These are phyloP conservation scores for Ajuga reptans DNA, from an alignment of 305 asterid genomes.

Conservation along the genomic window DNA sequence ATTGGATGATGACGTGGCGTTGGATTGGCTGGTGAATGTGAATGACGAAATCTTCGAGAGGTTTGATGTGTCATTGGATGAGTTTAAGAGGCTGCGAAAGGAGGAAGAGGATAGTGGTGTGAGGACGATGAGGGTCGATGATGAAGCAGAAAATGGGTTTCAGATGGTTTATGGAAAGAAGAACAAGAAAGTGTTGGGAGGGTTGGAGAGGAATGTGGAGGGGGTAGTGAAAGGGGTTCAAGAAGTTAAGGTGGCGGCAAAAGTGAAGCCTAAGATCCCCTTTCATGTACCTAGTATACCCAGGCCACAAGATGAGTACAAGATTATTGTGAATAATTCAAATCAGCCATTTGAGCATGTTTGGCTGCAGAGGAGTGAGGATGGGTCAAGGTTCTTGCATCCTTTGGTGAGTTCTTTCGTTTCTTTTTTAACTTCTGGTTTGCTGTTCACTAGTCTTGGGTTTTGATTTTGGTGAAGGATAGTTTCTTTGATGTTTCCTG, in stretches of 20 bases:
- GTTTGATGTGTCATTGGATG: conserved; percentile 68
- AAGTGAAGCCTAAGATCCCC: conserved; percentile 66
- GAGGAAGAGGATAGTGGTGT: conserved; percentile 58
- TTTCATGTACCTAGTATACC: conserved; percentile 68
- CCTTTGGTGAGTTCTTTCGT: conserved; percentile 59
- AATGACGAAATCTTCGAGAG: conserved; percentile 70
- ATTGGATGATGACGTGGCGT: conserved; percentile 55
- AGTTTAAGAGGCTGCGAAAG: conserved; percentile 44
- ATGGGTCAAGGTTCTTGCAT: conserved; percentile 61
- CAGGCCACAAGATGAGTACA: conserved; percentile 77
- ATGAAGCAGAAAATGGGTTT: conserved; percentile 48
- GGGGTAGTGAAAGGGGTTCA: conserved; percentile 26
- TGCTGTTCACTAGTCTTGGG: not conserved
- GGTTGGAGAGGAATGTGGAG: conserved; percentile 26
- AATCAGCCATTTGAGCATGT: conserved; percentile 88
- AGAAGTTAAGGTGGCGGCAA: conserved; percentile 63
- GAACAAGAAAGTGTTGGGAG: conserved; percentile 34
- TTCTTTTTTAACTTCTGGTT: not conserved
- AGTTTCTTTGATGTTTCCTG: not conserved
- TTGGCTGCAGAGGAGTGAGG: conserved; percentile 79
- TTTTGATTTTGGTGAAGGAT: not conserved
- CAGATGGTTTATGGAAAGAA: conserved; percentile 67
- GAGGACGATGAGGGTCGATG: conserved; percentile 34
- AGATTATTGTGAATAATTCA: conserved; percentile 69
- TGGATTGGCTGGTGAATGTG: conserved; percentile 67